Evolutionary conservation across 2,329 filamentous ascomycete species (phyloP), one percentile per base, ranked within the genome.

Genomic region (Davidsoniella neocaledoniae): DNA sequence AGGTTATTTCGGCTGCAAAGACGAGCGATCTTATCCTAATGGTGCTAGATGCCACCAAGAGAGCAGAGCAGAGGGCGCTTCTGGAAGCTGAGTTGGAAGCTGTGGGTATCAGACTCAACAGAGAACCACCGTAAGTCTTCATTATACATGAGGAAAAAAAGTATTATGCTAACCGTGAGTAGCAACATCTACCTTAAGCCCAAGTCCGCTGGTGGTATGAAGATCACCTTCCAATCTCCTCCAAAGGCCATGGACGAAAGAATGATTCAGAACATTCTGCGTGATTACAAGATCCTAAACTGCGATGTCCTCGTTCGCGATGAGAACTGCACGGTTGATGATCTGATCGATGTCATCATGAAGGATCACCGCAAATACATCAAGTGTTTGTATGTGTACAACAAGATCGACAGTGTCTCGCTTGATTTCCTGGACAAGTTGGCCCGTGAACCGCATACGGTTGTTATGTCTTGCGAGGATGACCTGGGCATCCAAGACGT

Each of bases 341-440:
- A 98, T 66, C 84, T 98, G 64, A 98, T 98, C 68, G 91, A 98
- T 64, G 87, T 95, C 54, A 95, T 98, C 66, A 96, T 96, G 90
- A 94, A 91, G 66, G 86, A 95, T 62, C 91, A 98, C 70, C 74
- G 91, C 61, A 98, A 94, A 66, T 98, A 98, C 71, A 95, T 98
- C 70, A 78, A 73, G 63, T 81, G 86, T 61, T 74, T 98, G 29
- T 98, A 98, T 67, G 90, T 96, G 29, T 98, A 98, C 79, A 98
- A 98, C 81, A 98, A 98, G 69, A 94, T 98, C 68, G 91, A 98
- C 68, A 82, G 79, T 63, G 85, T 98, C 54, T 90, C 83, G 40
- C 76, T 98, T 56, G 87, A 95, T 62, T 94, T 93, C 66, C 76
- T 98, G 44, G 85, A 98, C 70, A 79, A 83, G 62, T 73, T 98